These are phyloP conservation scores for Aurifilum marmelostoma DNA, from an alignment of 2,329 filamentous ascomycete genomes.

Conservation along the genomic window DNA sequence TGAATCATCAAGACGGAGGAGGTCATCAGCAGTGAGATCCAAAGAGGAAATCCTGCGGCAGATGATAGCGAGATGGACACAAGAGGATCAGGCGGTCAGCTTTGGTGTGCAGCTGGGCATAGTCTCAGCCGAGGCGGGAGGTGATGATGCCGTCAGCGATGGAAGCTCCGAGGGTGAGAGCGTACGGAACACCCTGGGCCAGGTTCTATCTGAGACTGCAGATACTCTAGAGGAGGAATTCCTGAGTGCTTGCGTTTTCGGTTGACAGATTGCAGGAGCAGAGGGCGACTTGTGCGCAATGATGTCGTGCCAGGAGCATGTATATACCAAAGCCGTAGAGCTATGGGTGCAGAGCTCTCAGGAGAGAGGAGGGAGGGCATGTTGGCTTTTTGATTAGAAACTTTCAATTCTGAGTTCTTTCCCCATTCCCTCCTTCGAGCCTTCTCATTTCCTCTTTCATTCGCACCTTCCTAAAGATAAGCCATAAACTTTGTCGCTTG, in stretches of 20 bases:
- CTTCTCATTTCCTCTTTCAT: not conserved
- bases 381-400: too few relatives aligned
- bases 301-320: not conserved
- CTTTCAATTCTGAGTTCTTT: not conserved
- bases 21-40: not conserved
- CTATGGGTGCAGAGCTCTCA: too few relatives aligned
- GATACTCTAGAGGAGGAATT: conserved; percentile 39
- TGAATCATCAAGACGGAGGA: not conserved
- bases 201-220: conserved; percentile 36
- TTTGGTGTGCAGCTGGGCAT: conserved; percentile 24
- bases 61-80: conserved; percentile 18
- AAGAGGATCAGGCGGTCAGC: conserved; percentile 23
- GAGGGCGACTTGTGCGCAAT: not conserved
- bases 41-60: conserved; percentile 13
- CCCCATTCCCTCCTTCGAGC: too few relatives aligned
- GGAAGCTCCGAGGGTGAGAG: not conserved
- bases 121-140: not conserved
- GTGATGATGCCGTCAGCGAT: not conserved
- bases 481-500: not conserved
- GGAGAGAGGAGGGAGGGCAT: too few relatives aligned
- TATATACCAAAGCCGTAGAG: too few relatives aligned
- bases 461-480: not conserved
- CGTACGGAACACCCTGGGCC: not conserved
- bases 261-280: conserved; percentile 32
- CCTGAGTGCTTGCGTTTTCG: conserved; percentile 39